phyloP scores from a whole-genome alignment of 1,284 basidiomycete genomes.

The Wolfiporia cocos region DNA sequence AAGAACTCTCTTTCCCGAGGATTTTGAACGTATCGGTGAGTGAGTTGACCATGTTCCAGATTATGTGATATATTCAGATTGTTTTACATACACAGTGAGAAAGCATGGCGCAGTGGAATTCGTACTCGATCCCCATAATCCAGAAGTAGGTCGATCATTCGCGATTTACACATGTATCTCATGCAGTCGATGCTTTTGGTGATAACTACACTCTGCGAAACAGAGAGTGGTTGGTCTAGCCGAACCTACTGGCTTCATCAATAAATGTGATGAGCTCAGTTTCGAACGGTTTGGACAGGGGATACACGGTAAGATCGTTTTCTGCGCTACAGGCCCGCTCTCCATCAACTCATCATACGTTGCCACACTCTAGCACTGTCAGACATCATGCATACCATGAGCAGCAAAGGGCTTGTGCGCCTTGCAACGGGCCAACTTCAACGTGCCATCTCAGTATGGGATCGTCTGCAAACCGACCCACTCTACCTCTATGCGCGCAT shows the following conservation, averaged over 20 bases:
- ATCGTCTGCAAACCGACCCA: not conserved
- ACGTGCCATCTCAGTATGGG: not conserved
- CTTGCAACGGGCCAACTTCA: not conserved
- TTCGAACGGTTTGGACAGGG: not conserved
- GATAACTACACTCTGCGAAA: not conserved
- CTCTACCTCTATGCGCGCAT: not conserved
- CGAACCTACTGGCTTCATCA: not conserved
- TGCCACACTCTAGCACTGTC: not conserved
- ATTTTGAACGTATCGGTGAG: no score
- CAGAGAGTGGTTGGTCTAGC: conserved; percentile 3
- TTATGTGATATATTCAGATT: no score
- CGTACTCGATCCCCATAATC: not conserved
- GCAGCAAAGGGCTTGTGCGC: not conserved
- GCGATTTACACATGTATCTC: not conserved
- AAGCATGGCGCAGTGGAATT: not conserved
- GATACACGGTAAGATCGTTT: not conserved
- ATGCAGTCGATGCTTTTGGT: not conserved
- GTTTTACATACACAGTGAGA: not conserved
- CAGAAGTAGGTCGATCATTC: no score
- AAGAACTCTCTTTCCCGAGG: no score
- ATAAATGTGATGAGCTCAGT: not conserved
- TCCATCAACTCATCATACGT: not conserved
- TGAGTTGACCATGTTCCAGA: no score
- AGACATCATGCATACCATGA: not conserved
- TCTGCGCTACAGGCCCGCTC: not conserved